phyloP scores from a whole-genome alignment of 768 basidiomycete species.

The Mycena haematopus region DNA sequence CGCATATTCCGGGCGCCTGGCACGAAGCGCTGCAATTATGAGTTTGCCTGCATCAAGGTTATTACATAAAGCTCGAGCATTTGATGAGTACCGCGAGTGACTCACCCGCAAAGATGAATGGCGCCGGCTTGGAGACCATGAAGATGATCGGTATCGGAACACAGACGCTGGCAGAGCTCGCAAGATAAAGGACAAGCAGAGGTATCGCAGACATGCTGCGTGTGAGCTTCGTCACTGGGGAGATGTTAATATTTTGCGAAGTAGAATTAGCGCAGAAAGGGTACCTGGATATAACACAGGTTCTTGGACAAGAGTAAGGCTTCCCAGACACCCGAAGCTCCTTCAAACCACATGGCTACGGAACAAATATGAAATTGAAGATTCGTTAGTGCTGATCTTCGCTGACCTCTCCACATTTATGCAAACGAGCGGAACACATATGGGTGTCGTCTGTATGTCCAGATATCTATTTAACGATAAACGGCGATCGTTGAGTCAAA shows the following conservation, averaged over 20 bases:
- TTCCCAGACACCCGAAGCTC: constrained; percentile 37
- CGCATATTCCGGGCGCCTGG: constrained; percentile 54
- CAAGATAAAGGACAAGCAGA: constrained; percentile 61
- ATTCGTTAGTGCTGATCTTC: constrained; percentile 1
- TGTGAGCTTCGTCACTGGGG: constrained; percentile 52
- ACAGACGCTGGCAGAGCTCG: constrained; percentile 61
- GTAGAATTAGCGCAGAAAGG: background rate
- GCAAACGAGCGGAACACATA: constrained; percentile 56
- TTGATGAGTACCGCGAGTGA: constrained; percentile 8
- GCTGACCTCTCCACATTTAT: constrained; percentile 61
- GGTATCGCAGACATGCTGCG: constrained; percentile 55
- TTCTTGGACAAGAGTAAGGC: constrained; percentile 47
- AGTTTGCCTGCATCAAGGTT: constrained; percentile 46
- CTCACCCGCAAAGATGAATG: constrained; percentile 65
- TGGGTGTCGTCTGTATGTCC: constrained; percentile 58
- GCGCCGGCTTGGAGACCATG: constrained; percentile 50
- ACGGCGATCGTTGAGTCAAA: background rate
- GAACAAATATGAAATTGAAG: constrained; percentile 12
- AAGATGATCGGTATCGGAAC: constrained; percentile 54
- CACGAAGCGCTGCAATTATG: constrained; percentile 56
- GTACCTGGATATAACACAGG: constrained; percentile 52
- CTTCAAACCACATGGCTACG: constrained; percentile 50
- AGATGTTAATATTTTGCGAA: background rate
- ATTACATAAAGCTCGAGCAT: background rate
- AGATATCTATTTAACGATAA: constrained; percentile 43